These are phyloP conservation scores for Lasiosphaeria hispida DNA, from an alignment of 495 filamentous ascomycete genomes.

Conservation along the genomic window DNA sequence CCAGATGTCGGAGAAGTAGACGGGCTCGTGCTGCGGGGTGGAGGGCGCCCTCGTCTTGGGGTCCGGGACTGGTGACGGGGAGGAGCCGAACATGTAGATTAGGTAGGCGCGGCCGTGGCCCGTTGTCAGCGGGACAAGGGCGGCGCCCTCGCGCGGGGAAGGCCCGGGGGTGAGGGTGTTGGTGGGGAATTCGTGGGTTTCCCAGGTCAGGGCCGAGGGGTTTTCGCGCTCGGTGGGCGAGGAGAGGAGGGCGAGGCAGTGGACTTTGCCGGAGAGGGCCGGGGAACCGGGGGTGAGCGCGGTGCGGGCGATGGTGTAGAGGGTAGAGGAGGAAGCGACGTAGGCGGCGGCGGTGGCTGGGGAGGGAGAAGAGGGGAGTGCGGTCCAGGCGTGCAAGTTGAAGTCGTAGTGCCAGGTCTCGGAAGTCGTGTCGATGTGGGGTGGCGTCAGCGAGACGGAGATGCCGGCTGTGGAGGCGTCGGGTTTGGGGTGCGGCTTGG, in stretches of 20 bases:
- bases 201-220: slow-evolving; percentile 36
- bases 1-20: slow-evolving; percentile 47
- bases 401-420: slow-evolving; percentile 52
- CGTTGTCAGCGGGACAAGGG: slow-evolving; percentile 46
- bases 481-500: slow-evolving; percentile 5
- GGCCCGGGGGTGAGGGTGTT: slow-evolving; percentile 49
- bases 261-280: slow-evolving; percentile 36
- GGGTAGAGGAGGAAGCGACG: slow-evolving; percentile 25
- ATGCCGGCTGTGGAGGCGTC: not conserved
- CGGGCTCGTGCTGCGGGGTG: slow-evolving; percentile 7
- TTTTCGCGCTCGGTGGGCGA: slow-evolving; percentile 31
- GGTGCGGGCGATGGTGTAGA: slow-evolving; percentile 44
- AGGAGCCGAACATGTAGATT: slow-evolving; percentile 48
- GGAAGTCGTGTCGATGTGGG: slow-evolving; percentile 7
- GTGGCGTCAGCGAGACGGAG: not conserved
- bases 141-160: slow-evolving; percentile 40
- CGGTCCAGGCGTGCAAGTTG: slow-evolving; percentile 40
- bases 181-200: slow-evolving; percentile 43
- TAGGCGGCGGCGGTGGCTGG: slow-evolving; percentile 38
- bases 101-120: slow-evolving; percentile 53
- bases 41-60: slow-evolving; percentile 9
- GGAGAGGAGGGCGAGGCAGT: slow-evolving; percentile 38
- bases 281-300: not conserved
- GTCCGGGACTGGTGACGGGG: too few relatives aligned
- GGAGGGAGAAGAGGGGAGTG: slow-evolving; percentile 38